A percentile compares a stretch with the other conserved stretches of the same genome.
These are phyloP conservation scores for Erucastrum elatum DNA, from an alignment of 345 rosid species.

Conservation along the genomic window DNA sequence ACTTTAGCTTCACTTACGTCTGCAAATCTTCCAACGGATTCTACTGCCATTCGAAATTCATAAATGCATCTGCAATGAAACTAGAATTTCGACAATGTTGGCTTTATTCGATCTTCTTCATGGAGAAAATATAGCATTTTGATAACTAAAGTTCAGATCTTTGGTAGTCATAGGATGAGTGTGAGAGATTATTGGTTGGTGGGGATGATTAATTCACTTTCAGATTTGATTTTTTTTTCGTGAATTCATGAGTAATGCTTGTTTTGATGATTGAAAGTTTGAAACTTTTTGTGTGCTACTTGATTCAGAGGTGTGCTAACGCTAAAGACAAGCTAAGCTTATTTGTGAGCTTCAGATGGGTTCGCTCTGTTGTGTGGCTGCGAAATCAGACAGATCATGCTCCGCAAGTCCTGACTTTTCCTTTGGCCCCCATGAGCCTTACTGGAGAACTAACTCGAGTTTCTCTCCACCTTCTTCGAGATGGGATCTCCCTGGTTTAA, in stretches of 20 bases:
- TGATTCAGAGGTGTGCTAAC: conserved; percentile 28
- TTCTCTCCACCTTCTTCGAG: conserved; percentile 71
- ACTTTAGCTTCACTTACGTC: conserved; percentile 6
- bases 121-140: neutral
- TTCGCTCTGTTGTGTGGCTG: conserved; percentile 94
- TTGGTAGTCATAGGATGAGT: conserved; percentile 7
- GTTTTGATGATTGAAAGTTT: conserved; percentile 24
- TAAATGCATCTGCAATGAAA: conserved; percentile 11
- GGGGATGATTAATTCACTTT: too few species aligned
- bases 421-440: conserved; percentile 58
- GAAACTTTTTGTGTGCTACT: conserved; percentile 23
- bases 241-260: conserved; percentile 1
- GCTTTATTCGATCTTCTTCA: too few species aligned
- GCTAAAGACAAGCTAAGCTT: neutral
- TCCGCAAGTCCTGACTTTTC: conserved; percentile 55
- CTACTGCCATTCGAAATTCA: neutral
- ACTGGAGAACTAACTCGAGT: conserved; percentile 79
- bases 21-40: neutral
- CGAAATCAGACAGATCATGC: conserved; percentile 76
- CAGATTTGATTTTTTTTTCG: neutral
- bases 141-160: conserved; percentile 14
- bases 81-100: conserved; percentile 3
- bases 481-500: conserved; percentile 63
- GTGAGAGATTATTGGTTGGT: too few species aligned
- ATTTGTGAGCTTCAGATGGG: conserved; percentile 57